Base-by-base conservation (phyloP, 768 basidiomycete genomes). In the Termitomyces bulborhizus region DNA sequence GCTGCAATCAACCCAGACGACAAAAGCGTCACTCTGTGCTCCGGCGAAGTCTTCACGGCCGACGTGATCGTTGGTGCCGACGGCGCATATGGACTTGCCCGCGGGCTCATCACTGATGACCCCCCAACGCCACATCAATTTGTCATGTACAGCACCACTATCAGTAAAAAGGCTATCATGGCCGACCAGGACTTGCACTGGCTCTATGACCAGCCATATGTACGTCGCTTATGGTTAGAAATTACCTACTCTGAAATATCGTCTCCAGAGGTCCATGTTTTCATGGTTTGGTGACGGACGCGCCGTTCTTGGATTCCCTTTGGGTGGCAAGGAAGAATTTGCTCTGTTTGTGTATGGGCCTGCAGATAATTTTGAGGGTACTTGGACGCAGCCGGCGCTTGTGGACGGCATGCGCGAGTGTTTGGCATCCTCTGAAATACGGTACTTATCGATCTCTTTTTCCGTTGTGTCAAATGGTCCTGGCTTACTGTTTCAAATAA, bases 61-160 rank as follows among this genome's bases (percentile, higher is more conserved):
- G 76, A 85, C 61, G 72, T 84, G 13, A 69, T 85, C 47, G 66
- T 85, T 36, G 82, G 83, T 26, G 82, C 83, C 1, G 84, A 84
- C 58, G 84, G 84, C n/a, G 41, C 44, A 1, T n/a, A 31, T 4
- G 59, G 59, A 21, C 32, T 56, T 15, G 13, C 49, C 15, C 55
- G 55, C 21, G 15, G 32, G 26, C 36, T 39, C 21, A 70, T 68
- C 0, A 65, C 70, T 24, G 56, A 59, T 13, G 49, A 58, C 46
- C 26, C 61, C 48, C 0, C 58, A 59, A 29, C 57, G 58, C 0
- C 57, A 57, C n/a, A 56, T 59, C 51, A 48, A 62, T 48, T 68
- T 58, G 64, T 74, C 40, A 68, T 81, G 57, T 83, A 80, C 59
- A 76, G 79, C 47, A 68, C 75, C 0, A 74, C 68, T 2, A 60